Base-by-base conservation (phyloP, 192 early-diverging fungal species). In the Powellomyces hirtus region DNA sequence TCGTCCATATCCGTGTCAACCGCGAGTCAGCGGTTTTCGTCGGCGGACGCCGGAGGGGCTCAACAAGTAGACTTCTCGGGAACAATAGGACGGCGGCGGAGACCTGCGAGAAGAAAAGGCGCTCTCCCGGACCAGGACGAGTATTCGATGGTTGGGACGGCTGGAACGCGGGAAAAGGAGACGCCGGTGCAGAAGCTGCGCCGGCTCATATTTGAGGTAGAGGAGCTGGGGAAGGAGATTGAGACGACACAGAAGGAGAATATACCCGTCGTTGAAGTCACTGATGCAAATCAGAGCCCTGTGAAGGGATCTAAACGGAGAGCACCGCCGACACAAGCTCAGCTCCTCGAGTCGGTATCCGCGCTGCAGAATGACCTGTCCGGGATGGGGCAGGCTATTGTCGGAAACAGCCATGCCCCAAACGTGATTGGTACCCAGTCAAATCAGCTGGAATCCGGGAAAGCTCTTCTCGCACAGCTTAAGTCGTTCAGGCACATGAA, bases 171-270 rank as follows among this genome's bases (percentile, higher is more conserved):
- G 57, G 80, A 88, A 38, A 29, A 84, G 33, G 94, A 96, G 69
- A 93, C 90, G 0, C 75, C 85, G 22, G 66, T 90, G 35, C 89
- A 96, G 69, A 82, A 86, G 62, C 72, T 92, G 24, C 81, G 89
- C 27, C 80, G 94, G 14, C 85, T 96, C 38, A 82, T 90, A 66
- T 89, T 81, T 63, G 94, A 96, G 71, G 88, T 90, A 8, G 88
- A 93, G 62, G 91, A 96, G 59, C 85, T 96, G 2, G 76, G 72
- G 20, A 82, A 86, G 57, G 89, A 92, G 67, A 58, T 93, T 2
- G 55, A 69, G 53, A 31, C 53, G 29, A 31, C 26, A 34, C 6
- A 66, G 31, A 46, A 49, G 5, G 49, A 64, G 22, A 50, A 51
- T 14, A 22, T 1, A 26, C 22, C 53, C n/a, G 35, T 27, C n/a